These are phyloP conservation scores for Fimicolochytrium jonesii DNA, from an alignment of 192 early-diverging fungal genomes.

Conservation along the genomic window DNA sequence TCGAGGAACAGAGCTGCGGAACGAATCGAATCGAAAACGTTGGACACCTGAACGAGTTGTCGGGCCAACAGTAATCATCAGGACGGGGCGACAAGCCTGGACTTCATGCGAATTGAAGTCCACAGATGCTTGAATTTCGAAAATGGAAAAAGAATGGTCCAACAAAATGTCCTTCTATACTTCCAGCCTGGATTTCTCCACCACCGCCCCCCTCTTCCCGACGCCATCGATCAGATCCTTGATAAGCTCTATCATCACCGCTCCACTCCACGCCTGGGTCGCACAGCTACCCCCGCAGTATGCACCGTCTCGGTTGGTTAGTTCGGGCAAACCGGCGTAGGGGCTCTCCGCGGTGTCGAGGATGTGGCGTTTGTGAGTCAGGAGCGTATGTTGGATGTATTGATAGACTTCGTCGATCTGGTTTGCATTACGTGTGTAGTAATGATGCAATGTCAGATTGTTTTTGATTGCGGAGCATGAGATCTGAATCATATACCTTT, in stretches of 20 bases:
- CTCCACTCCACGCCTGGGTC: constrained; percentile 92
- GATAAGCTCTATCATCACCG: constrained; percentile 67
- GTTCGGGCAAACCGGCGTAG: constrained; percentile 91
- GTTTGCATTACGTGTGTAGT: not conserved
- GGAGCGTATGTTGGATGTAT: constrained; percentile 66
- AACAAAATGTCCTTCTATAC: no score
- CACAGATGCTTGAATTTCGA: no score
- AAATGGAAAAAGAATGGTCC: no score
- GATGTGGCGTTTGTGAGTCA: constrained; percentile 75
- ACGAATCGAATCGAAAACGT: no score
- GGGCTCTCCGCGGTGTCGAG: constrained; percentile 50
- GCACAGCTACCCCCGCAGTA: constrained; percentile 80
- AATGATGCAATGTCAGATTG: not conserved
- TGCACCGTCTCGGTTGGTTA: constrained; percentile 85
- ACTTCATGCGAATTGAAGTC: no score
- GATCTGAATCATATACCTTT: constrained; percentile 15
- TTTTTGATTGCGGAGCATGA: no score
- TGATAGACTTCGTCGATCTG: constrained; percentile 38
- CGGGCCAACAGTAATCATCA: no score
- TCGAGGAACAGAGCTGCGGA: no score
- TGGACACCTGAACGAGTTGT: no score
- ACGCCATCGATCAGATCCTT: constrained; percentile 22
- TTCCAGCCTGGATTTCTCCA: no score
- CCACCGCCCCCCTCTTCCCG: no score
- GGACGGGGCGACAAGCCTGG: no score